Conservation (phyloP, 257 asterid species). For the Echium plantagineum region DNA sequence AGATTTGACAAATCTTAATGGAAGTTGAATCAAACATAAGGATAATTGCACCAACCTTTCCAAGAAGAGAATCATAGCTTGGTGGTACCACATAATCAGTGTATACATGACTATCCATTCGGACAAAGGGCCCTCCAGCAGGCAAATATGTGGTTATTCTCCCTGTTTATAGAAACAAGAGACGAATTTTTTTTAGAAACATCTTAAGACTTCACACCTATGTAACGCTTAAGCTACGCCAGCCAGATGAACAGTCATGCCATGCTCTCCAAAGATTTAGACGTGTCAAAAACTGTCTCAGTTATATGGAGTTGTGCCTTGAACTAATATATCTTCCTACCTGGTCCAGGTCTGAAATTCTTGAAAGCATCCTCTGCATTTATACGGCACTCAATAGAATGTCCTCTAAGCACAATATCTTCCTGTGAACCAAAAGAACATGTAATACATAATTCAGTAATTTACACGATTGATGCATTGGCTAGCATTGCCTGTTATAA, state of each 20-base stretch:
- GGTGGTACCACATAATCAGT: conserved; percentile 99
- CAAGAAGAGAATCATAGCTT: conserved; percentile 93
- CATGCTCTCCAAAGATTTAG: no score
- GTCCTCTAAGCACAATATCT: conserved; percentile 84
- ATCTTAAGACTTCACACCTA: neutral
- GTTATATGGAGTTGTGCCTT: conserved; percentile 6
- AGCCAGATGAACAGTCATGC: no score
- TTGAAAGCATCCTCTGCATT: conserved; percentile 99
- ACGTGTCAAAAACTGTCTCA: neutral
- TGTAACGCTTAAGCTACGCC: neutral
- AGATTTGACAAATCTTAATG: neutral
- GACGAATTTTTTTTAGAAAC: no score
- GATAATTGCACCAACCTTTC: conserved; percentile 49
- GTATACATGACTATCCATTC: conserved; percentile 99
- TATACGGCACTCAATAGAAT: conserved; percentile 95
- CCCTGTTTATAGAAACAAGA: conserved; percentile 31
- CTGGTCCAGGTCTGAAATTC: conserved; percentile 98
- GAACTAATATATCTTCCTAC: conserved; percentile 24
- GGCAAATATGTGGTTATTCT: conserved; percentile 90
- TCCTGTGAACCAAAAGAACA: conserved; percentile 35
- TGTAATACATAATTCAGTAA: neutral
- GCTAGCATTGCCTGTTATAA: neutral
- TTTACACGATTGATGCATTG: neutral
- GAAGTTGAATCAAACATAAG: neutral
- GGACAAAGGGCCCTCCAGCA: conserved; percentile 94